Base-by-base conservation (phyloP, 352 stramenopile species). In the Phytophthora palmivora region DNA sequence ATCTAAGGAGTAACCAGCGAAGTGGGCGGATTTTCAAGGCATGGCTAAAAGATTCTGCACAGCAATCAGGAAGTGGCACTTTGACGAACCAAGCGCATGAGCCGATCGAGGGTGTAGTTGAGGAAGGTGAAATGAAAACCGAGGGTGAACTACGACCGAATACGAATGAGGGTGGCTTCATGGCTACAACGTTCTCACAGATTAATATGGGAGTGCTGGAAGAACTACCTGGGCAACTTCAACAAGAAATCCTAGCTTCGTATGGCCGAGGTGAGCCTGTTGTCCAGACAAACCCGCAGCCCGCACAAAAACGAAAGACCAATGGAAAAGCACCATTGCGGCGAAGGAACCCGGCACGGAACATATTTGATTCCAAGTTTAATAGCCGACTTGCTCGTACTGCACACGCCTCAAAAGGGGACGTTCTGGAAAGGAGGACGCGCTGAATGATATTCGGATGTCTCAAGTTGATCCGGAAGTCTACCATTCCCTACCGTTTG, bases 401-500 rank as follows among this genome's bases (percentile, higher is more conserved):
- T 46, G 45, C 11, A 8, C 44, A 68, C 21, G 28, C 10, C 14
- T 58, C 39, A 8, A 18, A 19, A 34, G 22, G 14, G 19, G 38
- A 24, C 32, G 53, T 15, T 26, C 38, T 12, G 56, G 26, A 16
- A 78, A 55, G 15, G 60, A 55, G 4, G 51, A 80, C 19, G 66
- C 78, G 2, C 59, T 94, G 4, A 73, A 94, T 51, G 82, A 92
- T 32, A 84, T 92, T 47, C 73, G 64, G 10, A 73, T 92, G 56
- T 95, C 87, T 4, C 87, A 94, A 74, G 77, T 95, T 3, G 87
- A 95, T 46, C 73, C 75, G 4, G 77, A 91, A 37, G 83, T 95
- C 6, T 92, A 93, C 41, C 51, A 91, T 32, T 77, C 82, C 15
- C 66, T 95, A 5, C 87, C 87, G 4, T 75, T 89, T 8, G 28